Conservation (phyloP, 1,139 yeast genomes). For the Saccharomyces hybrid region DNA sequence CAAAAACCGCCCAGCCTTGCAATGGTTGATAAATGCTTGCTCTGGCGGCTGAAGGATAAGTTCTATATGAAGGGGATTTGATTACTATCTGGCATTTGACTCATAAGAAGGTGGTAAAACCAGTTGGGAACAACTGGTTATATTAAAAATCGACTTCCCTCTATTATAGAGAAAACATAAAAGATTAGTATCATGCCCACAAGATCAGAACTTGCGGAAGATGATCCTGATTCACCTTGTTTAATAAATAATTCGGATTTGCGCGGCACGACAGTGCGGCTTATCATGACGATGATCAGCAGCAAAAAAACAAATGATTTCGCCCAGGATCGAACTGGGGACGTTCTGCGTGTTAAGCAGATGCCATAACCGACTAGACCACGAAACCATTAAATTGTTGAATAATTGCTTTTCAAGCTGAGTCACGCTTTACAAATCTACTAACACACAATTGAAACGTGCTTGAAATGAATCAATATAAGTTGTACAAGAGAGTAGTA, state of each 20-base stretch:
- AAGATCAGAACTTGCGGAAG: background rate
- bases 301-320: conserved; percentile 47
- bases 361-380: conserved; percentile 99
- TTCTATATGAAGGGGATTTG: background rate
- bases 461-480: background rate
- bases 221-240: background rate
- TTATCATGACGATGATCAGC: background rate
- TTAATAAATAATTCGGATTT: background rate
- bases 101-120: background rate
- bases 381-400: conserved; percentile 44
- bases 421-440: background rate
- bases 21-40: background rate
- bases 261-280: background rate
- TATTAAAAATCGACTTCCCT: background rate
- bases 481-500: background rate
- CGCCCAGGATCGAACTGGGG: conserved; percentile 99
- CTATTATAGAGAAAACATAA: background rate
- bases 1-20: background rate
- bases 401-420: background rate
- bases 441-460: background rate
- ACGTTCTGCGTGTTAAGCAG: conserved; percentile 99
- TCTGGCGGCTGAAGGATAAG: background rate
- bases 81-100: background rate
- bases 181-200: background rate
- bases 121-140: background rate